phyloP scores from a whole-genome alignment of 352 stramenopile species.

The Phytophthora macrochlamydospora region DNA sequence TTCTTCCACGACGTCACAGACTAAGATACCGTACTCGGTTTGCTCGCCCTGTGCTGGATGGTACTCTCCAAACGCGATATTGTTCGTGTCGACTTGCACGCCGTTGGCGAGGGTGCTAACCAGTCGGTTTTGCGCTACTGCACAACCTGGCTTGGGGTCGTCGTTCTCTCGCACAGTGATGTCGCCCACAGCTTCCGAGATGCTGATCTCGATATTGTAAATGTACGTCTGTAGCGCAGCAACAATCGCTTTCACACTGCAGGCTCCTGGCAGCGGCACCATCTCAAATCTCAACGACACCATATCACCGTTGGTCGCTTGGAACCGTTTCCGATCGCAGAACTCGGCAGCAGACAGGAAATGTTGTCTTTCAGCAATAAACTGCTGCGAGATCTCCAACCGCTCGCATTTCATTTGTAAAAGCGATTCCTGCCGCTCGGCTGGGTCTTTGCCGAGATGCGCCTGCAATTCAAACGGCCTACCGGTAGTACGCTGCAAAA shows the following conservation, averaged over 20 bases:
- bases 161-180: constrained; percentile 60
- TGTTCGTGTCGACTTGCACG: constrained; percentile 49
- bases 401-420: constrained; percentile 33
- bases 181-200: constrained; percentile 46
- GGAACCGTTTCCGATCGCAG: constrained; percentile 46
- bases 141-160: constrained; percentile 34
- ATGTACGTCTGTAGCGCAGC: constrained; percentile 47
- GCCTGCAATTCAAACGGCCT: constrained; percentile 36
- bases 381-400: constrained; percentile 32
- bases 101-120: constrained; percentile 34
- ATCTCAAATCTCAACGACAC: constrained; percentile 46
- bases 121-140: constrained; percentile 43
- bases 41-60: constrained; percentile 11
- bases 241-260: constrained; percentile 39
- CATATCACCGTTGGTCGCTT: constrained; percentile 36
- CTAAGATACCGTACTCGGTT: constrained; percentile 33
- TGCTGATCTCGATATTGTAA: constrained; percentile 54
- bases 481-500: constrained; percentile 15
- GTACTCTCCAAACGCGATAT: constrained; percentile 45
- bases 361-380: constrained; percentile 32
- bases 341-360: constrained; percentile 36
- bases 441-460: constrained; percentile 21
- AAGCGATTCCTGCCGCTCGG: constrained; percentile 18
- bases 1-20: constrained; percentile 44
- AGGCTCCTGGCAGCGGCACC: constrained; percentile 40